Conservation (phyloP, 768 basidiomycete species). For the Lactarius hengduanensis region DNA sequence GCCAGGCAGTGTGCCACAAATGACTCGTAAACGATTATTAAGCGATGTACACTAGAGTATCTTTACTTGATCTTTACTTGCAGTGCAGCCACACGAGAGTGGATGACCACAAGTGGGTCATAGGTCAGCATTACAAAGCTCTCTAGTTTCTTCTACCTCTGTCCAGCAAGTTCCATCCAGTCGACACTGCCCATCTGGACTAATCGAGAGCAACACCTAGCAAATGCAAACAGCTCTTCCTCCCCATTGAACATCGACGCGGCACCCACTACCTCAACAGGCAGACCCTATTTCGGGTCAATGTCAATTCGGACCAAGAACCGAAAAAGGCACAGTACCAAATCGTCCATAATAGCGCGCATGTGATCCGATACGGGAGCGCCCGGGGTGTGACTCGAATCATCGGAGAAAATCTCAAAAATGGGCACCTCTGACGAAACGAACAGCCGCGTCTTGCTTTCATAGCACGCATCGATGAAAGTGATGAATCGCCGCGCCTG, state of each 20-base stretch:
- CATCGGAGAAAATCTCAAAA: constrained; percentile 84
- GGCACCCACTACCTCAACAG: constrained; percentile 69
- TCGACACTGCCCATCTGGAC: constrained; percentile 91
- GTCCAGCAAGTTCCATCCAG: constrained; percentile 59
- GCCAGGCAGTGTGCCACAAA: too few species aligned
- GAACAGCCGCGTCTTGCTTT: constrained; percentile 92
- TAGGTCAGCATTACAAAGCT: too few species aligned
- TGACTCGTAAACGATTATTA: too few species aligned
- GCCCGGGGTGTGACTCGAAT: constrained; percentile 39
- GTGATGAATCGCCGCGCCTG: constrained; percentile 95
- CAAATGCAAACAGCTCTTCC: constrained; percentile 97
- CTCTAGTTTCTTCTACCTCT: constrained; percentile 5
- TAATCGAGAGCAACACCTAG: constrained; percentile 83
- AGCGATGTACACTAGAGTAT: too few species aligned
- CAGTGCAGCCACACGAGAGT: too few species aligned
- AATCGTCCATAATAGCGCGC: constrained; percentile 92
- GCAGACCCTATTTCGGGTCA: constrained; percentile 58
- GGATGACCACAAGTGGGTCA: too few species aligned
- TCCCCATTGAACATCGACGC: constrained; percentile 95
- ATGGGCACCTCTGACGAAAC: constrained; percentile 92
- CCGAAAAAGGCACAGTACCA: constrained; percentile 51
- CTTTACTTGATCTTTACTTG: too few species aligned
- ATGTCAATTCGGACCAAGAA: constrained; percentile 16
- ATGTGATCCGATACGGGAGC: constrained; percentile 73
- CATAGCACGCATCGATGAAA: constrained; percentile 96